Conservation (phyloP, 768 basidiomycete species). For the Asterophora lycoperdoides region DNA sequence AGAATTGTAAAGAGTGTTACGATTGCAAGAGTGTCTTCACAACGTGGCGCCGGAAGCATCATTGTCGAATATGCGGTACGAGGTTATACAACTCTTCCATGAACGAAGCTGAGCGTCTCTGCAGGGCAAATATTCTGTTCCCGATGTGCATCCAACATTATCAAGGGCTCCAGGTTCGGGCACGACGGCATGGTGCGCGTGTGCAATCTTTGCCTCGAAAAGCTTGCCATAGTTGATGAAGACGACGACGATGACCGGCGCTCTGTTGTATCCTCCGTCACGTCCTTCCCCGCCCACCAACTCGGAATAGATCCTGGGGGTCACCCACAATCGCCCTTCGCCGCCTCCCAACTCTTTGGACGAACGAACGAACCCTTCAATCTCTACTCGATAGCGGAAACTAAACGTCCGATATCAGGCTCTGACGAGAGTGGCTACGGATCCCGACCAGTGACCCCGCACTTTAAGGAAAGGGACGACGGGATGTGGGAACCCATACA, state of each 20-base stretch:
- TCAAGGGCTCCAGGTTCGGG: slow-evolving; percentile 90
- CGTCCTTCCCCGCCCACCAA: slow-evolving; percentile 77
- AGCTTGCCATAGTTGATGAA: slow-evolving; percentile 81
- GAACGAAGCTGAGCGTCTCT: neutral
- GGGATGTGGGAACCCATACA: slow-evolving; percentile 42
- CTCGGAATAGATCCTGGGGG: slow-evolving; percentile 45
- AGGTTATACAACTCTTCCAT: slow-evolving; percentile 3
- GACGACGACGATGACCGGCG: slow-evolving; percentile 89
- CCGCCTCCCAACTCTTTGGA: slow-evolving; percentile 80
- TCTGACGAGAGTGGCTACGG: slow-evolving; percentile 51
- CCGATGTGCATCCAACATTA: slow-evolving; percentile 93
- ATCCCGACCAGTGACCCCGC: slow-evolving; percentile 50
- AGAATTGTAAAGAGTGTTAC: slow-evolving; percentile 92
- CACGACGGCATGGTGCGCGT: slow-evolving; percentile 94
- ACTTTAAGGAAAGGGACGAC: slow-evolving; percentile 37
- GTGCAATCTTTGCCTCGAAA: slow-evolving; percentile 93
- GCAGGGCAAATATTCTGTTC: slow-evolving; percentile 96
- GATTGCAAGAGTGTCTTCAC: slow-evolving; percentile 95
- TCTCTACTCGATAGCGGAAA: slow-evolving; percentile 80
- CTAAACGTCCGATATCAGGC: slow-evolving; percentile 49
- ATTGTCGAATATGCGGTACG: slow-evolving; percentile 94
- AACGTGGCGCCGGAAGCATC: slow-evolving; percentile 92
- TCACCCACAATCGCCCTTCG: slow-evolving; percentile 82
- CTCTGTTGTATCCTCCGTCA: slow-evolving; percentile 69
- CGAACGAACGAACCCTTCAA: slow-evolving; percentile 75